Conservation (phyloP, 2,329 filamentous ascomycete species). For the Aurifilum marmelostoma region DNA sequence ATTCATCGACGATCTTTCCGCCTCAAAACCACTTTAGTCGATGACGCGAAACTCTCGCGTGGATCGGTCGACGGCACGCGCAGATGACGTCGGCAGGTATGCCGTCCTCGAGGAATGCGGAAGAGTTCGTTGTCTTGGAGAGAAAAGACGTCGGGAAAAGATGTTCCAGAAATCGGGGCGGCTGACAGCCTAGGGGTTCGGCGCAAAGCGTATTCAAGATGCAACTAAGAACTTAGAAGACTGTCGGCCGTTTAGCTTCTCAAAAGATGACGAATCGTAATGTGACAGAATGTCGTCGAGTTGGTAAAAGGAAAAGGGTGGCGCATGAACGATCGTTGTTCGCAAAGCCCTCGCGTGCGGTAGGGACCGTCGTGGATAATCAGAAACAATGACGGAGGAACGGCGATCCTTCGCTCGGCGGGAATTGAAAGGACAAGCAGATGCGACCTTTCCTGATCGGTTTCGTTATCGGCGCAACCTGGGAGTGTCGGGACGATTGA, state of each 20-base stretch:
- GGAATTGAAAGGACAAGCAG: background rate
- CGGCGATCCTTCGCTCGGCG: background rate
- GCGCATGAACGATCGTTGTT: constrained; percentile 26
- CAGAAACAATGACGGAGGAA: constrained; percentile 15
- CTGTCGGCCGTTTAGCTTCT: constrained; percentile 12
- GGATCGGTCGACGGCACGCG: constrained; percentile 15
- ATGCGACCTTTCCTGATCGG: background rate
- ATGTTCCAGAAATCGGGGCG: constrained; percentile 7
- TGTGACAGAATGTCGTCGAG: constrained; percentile 17
- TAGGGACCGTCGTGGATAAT: constrained; percentile 9
- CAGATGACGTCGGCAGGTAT: constrained; percentile 24
- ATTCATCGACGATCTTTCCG: constrained; percentile 24
- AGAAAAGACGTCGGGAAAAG: constrained; percentile 13
- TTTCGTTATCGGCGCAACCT: background rate
- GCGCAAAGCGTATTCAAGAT: background rate
- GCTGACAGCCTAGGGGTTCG: background rate
- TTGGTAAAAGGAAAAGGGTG: constrained; percentile 9
- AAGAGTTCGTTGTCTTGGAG: constrained; percentile 11
- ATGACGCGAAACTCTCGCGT: constrained; percentile 17
- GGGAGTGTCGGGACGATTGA: constrained; percentile 13
- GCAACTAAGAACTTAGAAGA: background rate
- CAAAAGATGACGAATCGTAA: constrained; percentile 10
- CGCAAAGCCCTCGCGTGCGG: constrained; percentile 15
- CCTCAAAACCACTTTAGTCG: background rate
- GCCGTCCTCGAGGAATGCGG: constrained; percentile 22